Percentiles rank a stretch among this genome's conserved stretches.
These are phyloP conservation scores for Suhomyces sp. DNA, from an alignment of 805 yeast species.

Conservation along the genomic window DNA sequence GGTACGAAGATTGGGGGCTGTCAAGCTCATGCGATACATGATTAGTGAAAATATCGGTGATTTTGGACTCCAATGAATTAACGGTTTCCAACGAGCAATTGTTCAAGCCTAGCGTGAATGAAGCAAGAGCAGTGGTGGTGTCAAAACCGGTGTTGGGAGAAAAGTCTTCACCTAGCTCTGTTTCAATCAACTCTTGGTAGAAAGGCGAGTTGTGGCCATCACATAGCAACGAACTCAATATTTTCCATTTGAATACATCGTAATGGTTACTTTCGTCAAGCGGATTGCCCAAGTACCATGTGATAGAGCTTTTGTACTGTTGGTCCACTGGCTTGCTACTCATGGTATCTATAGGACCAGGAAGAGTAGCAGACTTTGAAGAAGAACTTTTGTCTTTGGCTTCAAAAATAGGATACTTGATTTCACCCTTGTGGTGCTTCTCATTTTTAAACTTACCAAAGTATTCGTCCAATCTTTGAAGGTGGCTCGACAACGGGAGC, in stretches of 20 bases:
- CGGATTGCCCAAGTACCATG: conserved; percentile 85
- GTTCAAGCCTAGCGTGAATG: conserved; percentile 83
- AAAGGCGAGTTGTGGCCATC: conserved; percentile 94
- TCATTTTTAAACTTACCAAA: conserved; percentile 54
- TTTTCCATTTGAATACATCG: conserved; percentile 67
- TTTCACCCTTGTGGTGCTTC: conserved; percentile 14
- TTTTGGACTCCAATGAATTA: conserved; percentile 47
- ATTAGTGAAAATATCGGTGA: conserved; percentile 46
- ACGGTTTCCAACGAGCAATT: conserved; percentile 54
- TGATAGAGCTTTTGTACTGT: conserved; percentile 77
- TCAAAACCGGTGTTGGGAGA: conserved; percentile 87
- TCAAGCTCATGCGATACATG: conserved; percentile 33
- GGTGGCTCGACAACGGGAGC: conserved; percentile 59
- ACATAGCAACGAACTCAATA: conserved; percentile 66
- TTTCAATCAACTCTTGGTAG: conserved; percentile 81
- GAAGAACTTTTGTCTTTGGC: not conserved
- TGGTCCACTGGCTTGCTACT: conserved; percentile 56
- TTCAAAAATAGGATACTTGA: conserved; percentile 47
- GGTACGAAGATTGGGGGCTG: conserved; percentile 19
- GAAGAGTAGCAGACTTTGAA: conserved; percentile 25
- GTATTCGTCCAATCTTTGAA: conserved; percentile 52
- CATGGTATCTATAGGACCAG: conserved; percentile 74
- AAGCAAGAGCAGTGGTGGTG: conserved; percentile 67
- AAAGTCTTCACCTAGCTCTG: conserved; percentile 81
- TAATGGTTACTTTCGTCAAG: conserved; percentile 49